Evolutionary conservation across 106 monocot species (phyloP).

Genomic region (Apostasia ramifera): DNA sequence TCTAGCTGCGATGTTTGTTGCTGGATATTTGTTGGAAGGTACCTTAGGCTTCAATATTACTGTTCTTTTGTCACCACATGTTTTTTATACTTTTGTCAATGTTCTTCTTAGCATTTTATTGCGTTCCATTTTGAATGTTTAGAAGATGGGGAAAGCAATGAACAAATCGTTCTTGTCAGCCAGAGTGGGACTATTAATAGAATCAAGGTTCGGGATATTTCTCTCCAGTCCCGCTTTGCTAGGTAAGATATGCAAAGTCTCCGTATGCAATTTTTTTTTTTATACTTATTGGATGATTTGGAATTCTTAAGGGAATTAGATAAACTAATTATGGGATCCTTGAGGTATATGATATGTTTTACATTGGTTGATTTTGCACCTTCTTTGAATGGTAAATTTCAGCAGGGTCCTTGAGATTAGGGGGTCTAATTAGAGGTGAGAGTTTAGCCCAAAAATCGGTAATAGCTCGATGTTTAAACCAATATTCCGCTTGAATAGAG

Average conservation of each 20-base stretch:
- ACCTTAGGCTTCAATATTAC: conserved; percentile 1
- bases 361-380: no score
- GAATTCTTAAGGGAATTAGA: no score
- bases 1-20: conserved; percentile 90
- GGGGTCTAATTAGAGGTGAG: no score
- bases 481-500: no score
- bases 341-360: no score
- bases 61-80: neutral
- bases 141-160: conserved; percentile 95
- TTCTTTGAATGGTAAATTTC: no score
- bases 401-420: no score
- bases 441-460: no score
- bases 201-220: conserved; percentile 96
- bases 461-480: no score
- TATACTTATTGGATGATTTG: no score
- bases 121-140: neutral
- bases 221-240: conserved; percentile 62
- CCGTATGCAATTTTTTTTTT: no score
- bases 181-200: conserved; percentile 94
- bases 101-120: neutral
- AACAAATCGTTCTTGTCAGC: conserved; percentile 89
- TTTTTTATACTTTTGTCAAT: neutral
- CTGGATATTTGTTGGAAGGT: conserved; percentile 83
- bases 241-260: conserved; percentile 29
- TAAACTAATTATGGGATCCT: no score